Evolutionary conservation across 257 asterid genomes (phyloP), one percentile per base, ranked within the genome.

Genomic region (Solanum lycopersicoides): DNA sequence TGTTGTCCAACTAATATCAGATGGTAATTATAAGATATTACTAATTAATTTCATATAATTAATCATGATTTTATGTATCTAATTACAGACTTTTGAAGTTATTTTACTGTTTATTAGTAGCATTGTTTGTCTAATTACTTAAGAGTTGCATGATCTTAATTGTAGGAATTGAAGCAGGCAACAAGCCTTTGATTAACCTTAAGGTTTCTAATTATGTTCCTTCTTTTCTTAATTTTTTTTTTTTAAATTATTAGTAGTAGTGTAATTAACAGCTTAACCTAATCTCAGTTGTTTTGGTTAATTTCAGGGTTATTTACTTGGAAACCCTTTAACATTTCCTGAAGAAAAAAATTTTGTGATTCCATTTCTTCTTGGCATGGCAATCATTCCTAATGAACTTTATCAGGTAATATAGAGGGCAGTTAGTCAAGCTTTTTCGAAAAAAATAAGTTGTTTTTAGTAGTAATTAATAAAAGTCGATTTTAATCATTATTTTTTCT

Each of bases 281-380:
- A 37, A 37, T 74, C 20, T 21, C 16, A 74, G 4, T 60, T 85
- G 16, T 34, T 72, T 73, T 90, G 87, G 53, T 37, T 37, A 39
- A 39, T 72, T 87, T 37, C 86, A 92, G 94, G 94, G 94, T 6
- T 92, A 92, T 86, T 4, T 90, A 72, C 89, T 91, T 6, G 93
- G 93, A 23, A 92, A 92, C 83, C 89, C 93, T 18, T 12, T 44
- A 63, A 87, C 92, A n/a, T 89, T 87, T 87, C 87, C 84, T 25
- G 50, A 71, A 44, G 89, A 91, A 79, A 12, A 10, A 45, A 88
- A 90, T 87, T 92, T 89, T 86, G 4, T 2, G 16, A 88, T 92
- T 50, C 92, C 93, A 9, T 91, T 73, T 90, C 87, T 89, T 87
- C 86, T 86, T 86, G 92, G 93, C 59, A 87, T 91, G 92, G 93